Evolutionary conservation across 106 monocot species (phyloP).

Genomic region (Platanthera zijinensis): DNA sequence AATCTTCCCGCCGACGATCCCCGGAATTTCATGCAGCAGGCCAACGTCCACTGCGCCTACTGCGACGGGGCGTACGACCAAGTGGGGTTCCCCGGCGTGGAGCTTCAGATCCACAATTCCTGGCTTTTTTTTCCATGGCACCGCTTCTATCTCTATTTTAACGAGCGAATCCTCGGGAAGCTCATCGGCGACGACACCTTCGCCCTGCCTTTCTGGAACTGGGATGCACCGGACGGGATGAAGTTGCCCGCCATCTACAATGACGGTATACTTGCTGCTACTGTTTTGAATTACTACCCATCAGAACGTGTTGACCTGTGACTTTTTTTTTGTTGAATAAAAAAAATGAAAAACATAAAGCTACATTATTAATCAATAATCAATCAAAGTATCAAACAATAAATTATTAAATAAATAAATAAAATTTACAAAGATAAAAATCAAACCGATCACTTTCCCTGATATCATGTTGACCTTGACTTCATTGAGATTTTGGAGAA

Average conservation of each 20-base stretch:
- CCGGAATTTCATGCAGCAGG: constrained; percentile 42
- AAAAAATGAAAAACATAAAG: too few species aligned
- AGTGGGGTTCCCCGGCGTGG: neutral
- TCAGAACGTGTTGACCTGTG: too few species aligned
- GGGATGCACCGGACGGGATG: constrained; percentile 30
- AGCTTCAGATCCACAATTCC: constrained; percentile 11
- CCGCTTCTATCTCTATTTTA: constrained; percentile 27
- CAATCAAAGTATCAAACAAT: too few species aligned
- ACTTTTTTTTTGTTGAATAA: too few species aligned
- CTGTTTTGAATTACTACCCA: too few species aligned
- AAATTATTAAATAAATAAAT: too few species aligned
- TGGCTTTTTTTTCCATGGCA: constrained; percentile 41
- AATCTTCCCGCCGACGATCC: constrained; percentile 35
- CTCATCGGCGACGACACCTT: constrained; percentile 30
- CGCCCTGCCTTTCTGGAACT: constrained; percentile 35
- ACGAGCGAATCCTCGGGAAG: constrained; percentile 29
- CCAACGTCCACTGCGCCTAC: constrained; percentile 16
- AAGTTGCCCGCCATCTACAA: constrained; percentile 16
- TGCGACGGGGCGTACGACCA: constrained; percentile 3
- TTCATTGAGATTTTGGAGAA: too few species aligned
- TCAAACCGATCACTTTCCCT: too few species aligned
- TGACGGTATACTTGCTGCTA: too few species aligned
- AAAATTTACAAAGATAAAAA: too few species aligned
- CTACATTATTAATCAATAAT: too few species aligned
- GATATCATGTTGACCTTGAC: too few species aligned